Evolutionary conservation across 768 basidiomycete genomes (phyloP).

Genomic region (Auricularia sp.): DNA sequence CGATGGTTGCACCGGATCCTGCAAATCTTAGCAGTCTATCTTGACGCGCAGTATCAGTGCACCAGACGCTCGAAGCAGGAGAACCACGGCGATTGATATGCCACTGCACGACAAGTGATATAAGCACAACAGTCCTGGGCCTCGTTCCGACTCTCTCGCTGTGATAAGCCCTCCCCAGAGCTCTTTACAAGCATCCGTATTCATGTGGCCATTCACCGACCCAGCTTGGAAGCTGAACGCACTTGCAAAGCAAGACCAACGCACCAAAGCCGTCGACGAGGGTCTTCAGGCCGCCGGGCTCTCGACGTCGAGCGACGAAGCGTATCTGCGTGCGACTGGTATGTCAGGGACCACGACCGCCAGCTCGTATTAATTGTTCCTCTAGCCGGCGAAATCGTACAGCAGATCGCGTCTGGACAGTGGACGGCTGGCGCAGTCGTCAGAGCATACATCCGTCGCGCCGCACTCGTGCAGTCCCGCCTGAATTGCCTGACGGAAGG

Average conservation of each 20-base stretch:
- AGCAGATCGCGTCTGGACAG: constrained; percentile 12
- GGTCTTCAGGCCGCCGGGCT: not conserved
- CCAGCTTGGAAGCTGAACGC: constrained; percentile 1
- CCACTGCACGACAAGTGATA: too few relatives aligned
- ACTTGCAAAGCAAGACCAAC: not conserved
- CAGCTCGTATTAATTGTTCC: not conserved
- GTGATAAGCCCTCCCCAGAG: too few relatives aligned
- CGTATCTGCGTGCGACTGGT: constrained; percentile 2
- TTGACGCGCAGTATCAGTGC: too few relatives aligned
- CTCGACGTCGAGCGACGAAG: not conserved
- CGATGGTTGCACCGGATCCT: too few relatives aligned
- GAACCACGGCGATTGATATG: too few relatives aligned
- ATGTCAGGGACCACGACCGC: not conserved
- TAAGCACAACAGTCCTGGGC: too few relatives aligned
- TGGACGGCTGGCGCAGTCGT: constrained; percentile 29
- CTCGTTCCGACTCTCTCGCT: too few relatives aligned
- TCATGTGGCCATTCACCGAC: constrained; percentile 2
- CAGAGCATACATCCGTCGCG: constrained; percentile 35
- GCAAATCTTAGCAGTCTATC: too few relatives aligned
- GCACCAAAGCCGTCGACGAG: not conserved
- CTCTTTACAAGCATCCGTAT: not conserved
- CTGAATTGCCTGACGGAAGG: constrained; percentile 80
- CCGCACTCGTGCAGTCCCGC: constrained; percentile 44
- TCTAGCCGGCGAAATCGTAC: constrained; percentile 11
- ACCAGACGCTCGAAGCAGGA: too few relatives aligned